Evolutionary conservation across 345 rosid species (phyloP), one percentile per base, ranked within the genome.

Genomic region (Lepidium aucheri): DNA sequence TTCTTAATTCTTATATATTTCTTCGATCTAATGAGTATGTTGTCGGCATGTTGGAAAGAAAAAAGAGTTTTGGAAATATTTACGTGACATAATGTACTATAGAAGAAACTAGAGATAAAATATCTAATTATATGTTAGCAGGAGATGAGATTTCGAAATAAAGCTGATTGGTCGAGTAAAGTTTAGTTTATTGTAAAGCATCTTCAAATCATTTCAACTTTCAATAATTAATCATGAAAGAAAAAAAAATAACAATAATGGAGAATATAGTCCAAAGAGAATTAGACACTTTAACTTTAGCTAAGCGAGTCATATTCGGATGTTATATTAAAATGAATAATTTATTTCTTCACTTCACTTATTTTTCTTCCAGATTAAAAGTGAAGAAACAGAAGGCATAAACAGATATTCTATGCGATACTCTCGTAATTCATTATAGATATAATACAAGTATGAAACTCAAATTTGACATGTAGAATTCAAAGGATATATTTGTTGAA

Each of bases 151-250:
- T 38, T 11, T 59, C 52, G 10, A 47, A 49, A 54, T 55, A 63
- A 72, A 72, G 40, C 9, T 49, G n/a, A 54, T 63, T 26, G 42
- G 36, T 54, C 20, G 54, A 70, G 42, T 63, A 53, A 49, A 33
- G 60, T 64, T 39, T 46, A 47, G 46, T 49, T 65, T 65, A 53
- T 57, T 7, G 42, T 5, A 70, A 53, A 60, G 73, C 67, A 59
- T 73, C 72, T 73, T 53, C 43, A 40, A 66, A 67, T 73, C 68
- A 45, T 73, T 60, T 60, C 63, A 67, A 67, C 73, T 73, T 55
- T 67, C 50, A 26, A 59, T 43, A 60, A 60, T 67, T 49, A 66
- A 73, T 67, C 47, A 58, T 33, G 11, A 65, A 73, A 58, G 50
- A 35, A 57, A 53, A 3, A 13, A 17, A 34, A 3, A 1, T 8